Percentiles rank a stretch among this genome's conserved stretches.
These are phyloP conservation scores for Lecanicillium sp. DNA, from an alignment of 2,329 filamentous ascomycete genomes.

Conservation along the genomic window DNA sequence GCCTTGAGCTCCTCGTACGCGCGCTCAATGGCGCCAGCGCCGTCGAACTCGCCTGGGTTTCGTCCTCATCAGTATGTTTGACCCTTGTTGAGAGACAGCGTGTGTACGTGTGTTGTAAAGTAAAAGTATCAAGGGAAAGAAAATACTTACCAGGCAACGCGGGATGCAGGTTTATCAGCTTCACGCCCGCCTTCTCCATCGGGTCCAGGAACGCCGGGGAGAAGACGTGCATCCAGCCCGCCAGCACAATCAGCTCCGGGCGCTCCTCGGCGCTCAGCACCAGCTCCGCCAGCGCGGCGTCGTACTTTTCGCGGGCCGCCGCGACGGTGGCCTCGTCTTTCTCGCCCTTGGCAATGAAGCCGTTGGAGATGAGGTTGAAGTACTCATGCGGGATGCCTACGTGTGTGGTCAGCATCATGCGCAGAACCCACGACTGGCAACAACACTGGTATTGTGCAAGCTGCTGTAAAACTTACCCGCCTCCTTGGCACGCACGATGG, in stretches of 20 bases:
- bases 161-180: slow-evolving; percentile 79
- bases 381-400: slow-evolving; percentile 64
- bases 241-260: slow-evolving; percentile 72
- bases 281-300: slow-evolving; percentile 64
- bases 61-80: too few species aligned
- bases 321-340: slow-evolving; percentile 48
- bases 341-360: slow-evolving; percentile 53
- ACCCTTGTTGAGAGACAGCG: too few species aligned
- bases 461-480: slow-evolving; percentile 26
- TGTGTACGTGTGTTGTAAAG: too few species aligned
- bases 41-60: slow-evolving; percentile 72
- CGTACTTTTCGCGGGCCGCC: slow-evolving; percentile 62
- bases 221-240: slow-evolving; percentile 85
- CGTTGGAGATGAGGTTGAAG: slow-evolving; percentile 75
- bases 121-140: not conserved
- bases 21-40: slow-evolving; percentile 69
- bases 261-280: slow-evolving; percentile 43
- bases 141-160: slow-evolving; percentile 21
- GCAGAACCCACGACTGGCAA: not conserved
- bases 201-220: slow-evolving; percentile 64
- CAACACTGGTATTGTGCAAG: not conserved
- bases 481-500: slow-evolving; percentile 37
- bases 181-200: slow-evolving; percentile 53
- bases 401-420: not conserved
- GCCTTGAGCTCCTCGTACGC: slow-evolving; percentile 67